Evolutionary conservation across 495 filamentous ascomycete species (phyloP).

Genomic region (Penicillium cosmopolitanum): DNA sequence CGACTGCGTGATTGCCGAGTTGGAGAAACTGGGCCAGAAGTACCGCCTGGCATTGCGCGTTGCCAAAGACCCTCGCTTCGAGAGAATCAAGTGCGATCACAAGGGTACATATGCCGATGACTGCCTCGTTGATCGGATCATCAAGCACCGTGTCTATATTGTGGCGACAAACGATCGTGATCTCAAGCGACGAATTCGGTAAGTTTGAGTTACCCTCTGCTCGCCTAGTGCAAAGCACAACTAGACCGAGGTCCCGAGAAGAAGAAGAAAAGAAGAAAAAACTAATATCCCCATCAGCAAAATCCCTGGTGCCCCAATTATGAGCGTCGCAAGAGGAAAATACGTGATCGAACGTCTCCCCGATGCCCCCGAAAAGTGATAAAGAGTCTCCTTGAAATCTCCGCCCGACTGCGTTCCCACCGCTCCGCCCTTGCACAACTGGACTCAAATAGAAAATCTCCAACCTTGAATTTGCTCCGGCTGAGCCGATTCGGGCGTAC

Average conservation of each 20-base stretch:
- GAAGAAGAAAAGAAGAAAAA: too few relatives aligned
- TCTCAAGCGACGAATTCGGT: slow-evolving; percentile 74
- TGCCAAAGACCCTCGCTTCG: slow-evolving; percentile 90
- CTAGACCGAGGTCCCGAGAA: background rate
- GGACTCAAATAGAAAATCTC: background rate
- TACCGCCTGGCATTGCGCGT: slow-evolving; percentile 89
- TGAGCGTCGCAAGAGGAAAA: slow-evolving; percentile 78
- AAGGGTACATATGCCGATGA: slow-evolving; percentile 95
- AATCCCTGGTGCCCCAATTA: slow-evolving; percentile 55
- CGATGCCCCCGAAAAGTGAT: slow-evolving; percentile 57
- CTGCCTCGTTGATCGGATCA: slow-evolving; percentile 86
- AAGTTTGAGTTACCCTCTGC: slow-evolving; percentile 11
- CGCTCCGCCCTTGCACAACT: background rate
- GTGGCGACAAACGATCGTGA: slow-evolving; percentile 85
- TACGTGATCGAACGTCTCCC: slow-evolving; percentile 93
- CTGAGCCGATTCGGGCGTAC: background rate
- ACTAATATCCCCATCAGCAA: slow-evolving; percentile 22
- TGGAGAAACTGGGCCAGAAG: slow-evolving; percentile 89
- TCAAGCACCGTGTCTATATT: slow-evolving; percentile 80
- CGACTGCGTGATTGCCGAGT: slow-evolving; percentile 64
- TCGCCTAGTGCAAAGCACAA: background rate
- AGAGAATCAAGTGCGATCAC: slow-evolving; percentile 82
- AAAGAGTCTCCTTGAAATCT: background rate
- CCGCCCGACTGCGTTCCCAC: background rate
- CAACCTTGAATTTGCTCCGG: background rate